Base-by-base conservation (phyloP, 345 rosid genomes). In the Salix caprea region DNA sequence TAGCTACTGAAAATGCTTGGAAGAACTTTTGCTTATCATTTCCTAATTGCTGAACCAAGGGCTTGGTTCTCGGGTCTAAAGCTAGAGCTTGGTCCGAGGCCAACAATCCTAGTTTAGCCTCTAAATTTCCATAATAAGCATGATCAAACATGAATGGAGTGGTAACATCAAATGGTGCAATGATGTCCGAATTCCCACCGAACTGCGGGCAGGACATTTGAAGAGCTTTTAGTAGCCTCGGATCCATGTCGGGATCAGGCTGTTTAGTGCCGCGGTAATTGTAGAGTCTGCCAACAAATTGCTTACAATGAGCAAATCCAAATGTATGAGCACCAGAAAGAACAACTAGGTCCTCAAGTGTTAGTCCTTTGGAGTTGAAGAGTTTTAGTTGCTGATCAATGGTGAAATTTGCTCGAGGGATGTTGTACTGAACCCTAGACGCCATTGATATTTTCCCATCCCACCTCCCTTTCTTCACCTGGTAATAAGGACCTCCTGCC, bases 311-410 rank as follows among this genome's bases (percentile, higher is more conserved):
- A 1, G 97, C 91, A 26, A 91, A 94, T 4, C 98, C 98, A 36
- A 94, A 91, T 0, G 98, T 92, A 81, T 92, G 98, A 0, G 91
- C 94, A 0, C 95, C 97, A 0, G 97, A 91, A 44, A 94, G 94
- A 32, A 87, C 89, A 2, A 94, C 97, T 42, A 91, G 75, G 70
- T 94, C 98, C 34, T 86, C 73, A 1, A 87, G 18, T 19, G 90
- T 82, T 40, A 94, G 78, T 10, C 97, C 97, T 79, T 91, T 94
- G 54, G 94, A 84, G 28, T 74, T 84, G 83, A 94, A 94, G 82
- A 91, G 88, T 37, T 89, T 89, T 73, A 92, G 78, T 64, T 86
- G 82, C 16, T 90, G 89, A 74, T 92, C 94, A 19, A 89, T 69
- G 70, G 93, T 94, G 69, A 89, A 92, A 87, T 92, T 91, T 77